These are phyloP conservation scores for Melampsora larici-populina DNA, from an alignment of 1,284 basidiomycete species.

Conservation along the genomic window DNA sequence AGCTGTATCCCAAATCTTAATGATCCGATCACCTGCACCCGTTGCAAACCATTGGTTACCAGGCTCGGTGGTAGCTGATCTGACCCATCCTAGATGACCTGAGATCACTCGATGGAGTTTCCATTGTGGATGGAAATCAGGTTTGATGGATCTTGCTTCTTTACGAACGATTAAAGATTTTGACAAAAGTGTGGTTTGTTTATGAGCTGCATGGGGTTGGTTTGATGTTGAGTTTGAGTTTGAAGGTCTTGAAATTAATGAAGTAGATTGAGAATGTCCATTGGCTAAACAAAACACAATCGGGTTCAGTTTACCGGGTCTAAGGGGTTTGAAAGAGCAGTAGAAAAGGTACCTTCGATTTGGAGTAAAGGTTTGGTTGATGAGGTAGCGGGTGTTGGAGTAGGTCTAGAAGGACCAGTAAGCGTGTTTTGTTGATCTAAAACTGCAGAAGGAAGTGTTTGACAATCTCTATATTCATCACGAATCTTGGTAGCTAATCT, in stretches of 20 bases:
- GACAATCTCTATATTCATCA: conserved; percentile 81
- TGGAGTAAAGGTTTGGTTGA: conserved; percentile 66
- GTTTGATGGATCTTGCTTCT: conserved; percentile 85
- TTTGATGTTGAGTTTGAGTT: conserved; percentile 46
- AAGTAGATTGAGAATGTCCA: conserved; percentile 1
- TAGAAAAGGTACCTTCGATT: conserved; percentile 20
- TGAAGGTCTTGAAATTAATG: conserved; percentile 26
- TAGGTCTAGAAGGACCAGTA: conserved; percentile 71
- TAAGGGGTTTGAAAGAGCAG: too few species aligned
- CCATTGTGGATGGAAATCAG: conserved; percentile 88
- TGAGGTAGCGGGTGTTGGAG: conserved; percentile 60
- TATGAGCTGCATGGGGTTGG: conserved; percentile 49
- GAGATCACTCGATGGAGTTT: conserved; percentile 95
- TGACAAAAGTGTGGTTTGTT: conserved; percentile 62
- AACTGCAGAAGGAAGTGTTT: conserved; percentile 75
- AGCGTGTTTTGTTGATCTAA: conserved; percentile 71
- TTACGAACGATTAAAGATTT: conserved; percentile 84
- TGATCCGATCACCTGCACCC: conserved; percentile 92
- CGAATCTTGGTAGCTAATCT: conserved; percentile 66
- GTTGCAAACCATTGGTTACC: conserved; percentile 99
- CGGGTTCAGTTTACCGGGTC: too few species aligned
- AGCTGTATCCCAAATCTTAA: conserved; percentile 99
- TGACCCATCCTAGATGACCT: conserved; percentile 97
- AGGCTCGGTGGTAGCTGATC: conserved; percentile 90
- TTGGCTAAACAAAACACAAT: conserved; percentile 8